Percentiles rank a stretch among this genome's conserved stretches.
Conservation (phyloP, 75 land plant genomes). For the Larix kaempferi region DNA sequence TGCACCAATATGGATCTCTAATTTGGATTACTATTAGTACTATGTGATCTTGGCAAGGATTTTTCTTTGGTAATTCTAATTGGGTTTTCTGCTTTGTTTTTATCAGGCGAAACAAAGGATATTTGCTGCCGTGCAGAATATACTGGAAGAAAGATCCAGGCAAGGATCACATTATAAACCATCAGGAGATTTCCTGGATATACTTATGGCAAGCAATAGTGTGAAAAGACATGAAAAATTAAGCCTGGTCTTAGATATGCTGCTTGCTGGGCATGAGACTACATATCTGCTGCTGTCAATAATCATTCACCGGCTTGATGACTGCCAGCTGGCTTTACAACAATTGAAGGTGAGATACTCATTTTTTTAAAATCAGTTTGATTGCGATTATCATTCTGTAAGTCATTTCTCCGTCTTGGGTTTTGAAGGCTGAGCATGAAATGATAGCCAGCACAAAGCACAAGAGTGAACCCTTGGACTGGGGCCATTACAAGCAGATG, state of each 20-base stretch:
- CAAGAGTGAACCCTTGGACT: conserved; percentile 23
- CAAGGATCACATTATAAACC: background rate
- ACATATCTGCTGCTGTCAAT: conserved; percentile 46
- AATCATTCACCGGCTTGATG: conserved; percentile 38
- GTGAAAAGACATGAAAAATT: conserved; percentile 40
- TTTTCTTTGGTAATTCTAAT: background rate
- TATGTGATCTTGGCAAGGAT: background rate
- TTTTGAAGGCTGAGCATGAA: conserved; percentile 43
- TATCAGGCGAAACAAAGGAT: conserved; percentile 54
- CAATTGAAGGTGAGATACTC: conserved; percentile 34
- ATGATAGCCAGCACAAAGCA: conserved; percentile 28
- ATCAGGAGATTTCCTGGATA: conserved; percentile 44
- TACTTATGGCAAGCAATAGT: conserved; percentile 23
- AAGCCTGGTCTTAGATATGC: conserved; percentile 49
- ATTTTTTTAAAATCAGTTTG: background rate
- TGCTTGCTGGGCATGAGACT: conserved; percentile 64
- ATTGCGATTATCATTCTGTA: background rate
- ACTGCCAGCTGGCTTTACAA: conserved; percentile 25
- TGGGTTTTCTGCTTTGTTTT: background rate
- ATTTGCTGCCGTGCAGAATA: conserved; percentile 25
- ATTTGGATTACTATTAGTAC: background rate
- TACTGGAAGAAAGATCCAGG: conserved; percentile 30
- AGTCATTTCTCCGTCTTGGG: background rate
- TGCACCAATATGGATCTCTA: background rate
- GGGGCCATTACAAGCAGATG: conserved; percentile 63